Evolutionary conservation across 176 grass and related monocot genomes (phyloP), one percentile per base, ranked within the genome.

Genomic region (Hyparrhenia diplandra): DNA sequence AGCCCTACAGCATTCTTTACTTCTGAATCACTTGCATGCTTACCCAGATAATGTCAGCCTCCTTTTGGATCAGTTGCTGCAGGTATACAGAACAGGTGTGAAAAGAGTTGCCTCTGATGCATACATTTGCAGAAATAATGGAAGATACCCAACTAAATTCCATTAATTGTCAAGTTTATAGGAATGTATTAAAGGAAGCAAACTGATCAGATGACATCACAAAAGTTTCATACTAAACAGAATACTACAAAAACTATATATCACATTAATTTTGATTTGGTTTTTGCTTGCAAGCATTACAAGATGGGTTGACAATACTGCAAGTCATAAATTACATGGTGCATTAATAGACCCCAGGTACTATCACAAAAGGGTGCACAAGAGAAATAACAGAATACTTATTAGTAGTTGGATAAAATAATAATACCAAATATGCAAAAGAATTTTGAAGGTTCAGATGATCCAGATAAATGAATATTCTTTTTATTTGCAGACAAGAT

Each of bases 41-140:
- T 67, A 89, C 88, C 95, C 95, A 98, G 73, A 98, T 94, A 12
- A 98, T 98, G 81, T 98, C 86, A 7, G 90, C 92, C 57, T 98
- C 75, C 84, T n/a, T 94, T 92, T 28, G 90, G 88, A 85, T 98
- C 88, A 89, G 82, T 87, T 72, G 88, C 92, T 97, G 86, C 60
- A 84, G 42, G 30, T 16, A 72, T 80, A 78, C 5, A 82, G 51
- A 79, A 71, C 29, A 82, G 0, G 82, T 39, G 30, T 88, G 16
- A n/a, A 90, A 73, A 64, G 29, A 72, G 14, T 73, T 74, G 41
- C 34, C 25, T 70, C 86, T 75, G 64, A 78, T 51, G 28, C 74
- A 60, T 59, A 46, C 28, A 45, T 29, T 70, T 30, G 34, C 24
- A 61, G 17, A 74, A 69, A 79, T 13, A 79, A 47, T n/a, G 13